Evolutionary conservation across 805 yeast genomes (phyloP).

Genomic region (Metschnikowia hibisci): DNA sequence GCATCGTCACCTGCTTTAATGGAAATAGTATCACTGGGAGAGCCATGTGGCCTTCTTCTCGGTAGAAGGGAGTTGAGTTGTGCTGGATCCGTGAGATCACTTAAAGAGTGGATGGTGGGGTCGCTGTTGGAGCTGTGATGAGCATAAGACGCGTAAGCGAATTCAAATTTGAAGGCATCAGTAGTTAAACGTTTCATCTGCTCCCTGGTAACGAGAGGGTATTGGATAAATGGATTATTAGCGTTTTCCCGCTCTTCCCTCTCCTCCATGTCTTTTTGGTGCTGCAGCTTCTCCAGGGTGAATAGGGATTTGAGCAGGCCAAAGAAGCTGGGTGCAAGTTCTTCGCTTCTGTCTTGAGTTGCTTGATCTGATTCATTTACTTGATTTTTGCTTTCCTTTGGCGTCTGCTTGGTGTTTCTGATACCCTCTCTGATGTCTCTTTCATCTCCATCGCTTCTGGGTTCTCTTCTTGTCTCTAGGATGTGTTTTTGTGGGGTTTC

Average conservation of each 20-base stretch:
- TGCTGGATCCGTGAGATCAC: slow-evolving; percentile 49
- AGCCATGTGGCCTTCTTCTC: slow-evolving; percentile 48
- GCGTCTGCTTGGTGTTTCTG: background rate
- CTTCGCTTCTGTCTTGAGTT: background rate
- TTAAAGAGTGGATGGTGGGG: slow-evolving; percentile 45
- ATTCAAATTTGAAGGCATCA: slow-evolving; percentile 38
- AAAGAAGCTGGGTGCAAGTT: background rate
- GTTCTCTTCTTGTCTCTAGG: background rate
- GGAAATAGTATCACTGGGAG: slow-evolving; percentile 49
- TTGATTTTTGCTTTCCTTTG: no score
- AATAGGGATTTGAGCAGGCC: slow-evolving; percentile 4
- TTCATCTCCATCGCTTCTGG: no score
- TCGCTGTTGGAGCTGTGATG: slow-evolving; percentile 40
- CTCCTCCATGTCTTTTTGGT: slow-evolving; percentile 14
- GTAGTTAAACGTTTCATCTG: slow-evolving; percentile 35
- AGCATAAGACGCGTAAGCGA: slow-evolving; percentile 43
- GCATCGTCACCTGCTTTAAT: slow-evolving; percentile 57
- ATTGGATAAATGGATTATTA: slow-evolving; percentile 36
- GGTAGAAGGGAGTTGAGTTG: slow-evolving; percentile 44
- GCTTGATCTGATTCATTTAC: no score
- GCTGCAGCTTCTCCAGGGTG: slow-evolving; percentile 5
- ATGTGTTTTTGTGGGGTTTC: no score
- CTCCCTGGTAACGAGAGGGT: slow-evolving; percentile 38
- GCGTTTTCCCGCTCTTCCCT: slow-evolving; percentile 20
- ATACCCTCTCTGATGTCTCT: background rate